Evolutionary conservation across 495 filamentous ascomycete genomes (phyloP).

Genomic region (Penicillium goetzii): DNA sequence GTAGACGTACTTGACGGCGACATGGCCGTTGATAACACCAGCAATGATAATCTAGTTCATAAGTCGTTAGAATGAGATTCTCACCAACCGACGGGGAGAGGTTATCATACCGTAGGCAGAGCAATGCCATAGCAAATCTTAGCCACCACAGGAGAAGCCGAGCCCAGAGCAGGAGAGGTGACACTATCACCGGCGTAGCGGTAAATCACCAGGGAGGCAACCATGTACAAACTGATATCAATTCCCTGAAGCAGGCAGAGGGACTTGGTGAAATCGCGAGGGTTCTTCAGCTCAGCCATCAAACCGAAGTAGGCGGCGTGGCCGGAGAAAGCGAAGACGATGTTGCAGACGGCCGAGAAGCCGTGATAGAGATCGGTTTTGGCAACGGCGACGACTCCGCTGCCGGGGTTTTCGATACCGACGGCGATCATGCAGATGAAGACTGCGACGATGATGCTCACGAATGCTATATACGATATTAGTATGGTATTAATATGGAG

Average conservation of each 20-base stretch:
- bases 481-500: constrained; percentile 1
- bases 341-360: constrained; percentile 51
- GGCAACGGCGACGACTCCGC: constrained; percentile 32
- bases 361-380: constrained; percentile 41
- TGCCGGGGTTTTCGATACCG: constrained; percentile 47
- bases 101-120: constrained; percentile 61
- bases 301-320: constrained; percentile 76
- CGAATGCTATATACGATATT: constrained; percentile 54
- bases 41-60: constrained; percentile 50
- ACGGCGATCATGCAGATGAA: constrained; percentile 72
- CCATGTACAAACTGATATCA: constrained; percentile 67
- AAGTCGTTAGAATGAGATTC: constrained; percentile 4
- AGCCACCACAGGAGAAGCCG: constrained; percentile 62
- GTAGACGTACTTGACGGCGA: constrained; percentile 67
- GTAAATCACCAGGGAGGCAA: constrained; percentile 62
- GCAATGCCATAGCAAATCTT: constrained; percentile 80
- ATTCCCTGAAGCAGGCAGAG: constrained; percentile 64
- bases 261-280: constrained; percentile 67
- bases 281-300: constrained; percentile 74
- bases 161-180: constrained; percentile 71
- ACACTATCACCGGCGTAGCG: constrained; percentile 69
- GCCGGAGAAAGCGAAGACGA: constrained; percentile 56
- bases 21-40: constrained; percentile 72
- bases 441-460: constrained; percentile 69
- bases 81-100: not conserved